Evolutionary conservation across 306 rosid species (phyloP).

Genomic region (Cicer yamashitae): DNA sequence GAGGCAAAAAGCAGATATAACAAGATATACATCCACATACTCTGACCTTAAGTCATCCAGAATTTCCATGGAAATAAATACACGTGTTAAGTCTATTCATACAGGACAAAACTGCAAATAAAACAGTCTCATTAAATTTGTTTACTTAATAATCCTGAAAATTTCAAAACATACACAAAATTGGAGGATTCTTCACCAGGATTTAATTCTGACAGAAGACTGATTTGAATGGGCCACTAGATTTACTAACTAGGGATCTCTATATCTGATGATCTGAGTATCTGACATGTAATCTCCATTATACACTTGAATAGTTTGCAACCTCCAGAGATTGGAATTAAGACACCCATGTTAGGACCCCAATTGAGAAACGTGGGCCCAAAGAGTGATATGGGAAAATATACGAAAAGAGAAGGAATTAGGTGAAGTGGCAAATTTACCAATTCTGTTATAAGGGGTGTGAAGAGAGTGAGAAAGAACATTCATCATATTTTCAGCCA

Average conservation of each 20-base stretch:
- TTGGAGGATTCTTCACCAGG: conserved; percentile 1
- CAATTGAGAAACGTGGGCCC: neutral
- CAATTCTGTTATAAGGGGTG: neutral
- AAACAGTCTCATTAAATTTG: neutral
- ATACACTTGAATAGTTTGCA: conserved; percentile 19
- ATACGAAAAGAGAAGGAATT: neutral
- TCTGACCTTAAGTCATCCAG: conserved; percentile 7
- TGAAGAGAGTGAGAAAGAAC: neutral
- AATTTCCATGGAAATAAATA: conserved; percentile 4
- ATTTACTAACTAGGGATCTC: neutral
- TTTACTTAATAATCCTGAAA: neutral
- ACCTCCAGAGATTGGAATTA: neutral
- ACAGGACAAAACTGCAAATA: conserved; percentile 3
- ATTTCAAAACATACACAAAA: conserved; percentile 18
- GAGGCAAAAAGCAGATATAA: neutral
- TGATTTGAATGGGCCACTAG: conserved; percentile 16
- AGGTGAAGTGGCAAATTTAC: neutral
- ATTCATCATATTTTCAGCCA: neutral
- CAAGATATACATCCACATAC: conserved; percentile 17
- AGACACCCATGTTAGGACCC: neutral
- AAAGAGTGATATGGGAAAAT: neutral
- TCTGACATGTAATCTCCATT: neutral
- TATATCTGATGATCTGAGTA: neutral
- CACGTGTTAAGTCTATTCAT: conserved; percentile 2
- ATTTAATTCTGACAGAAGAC: neutral